Base-by-base conservation (phyloP, 257 asterid species). In the Plectranthus barbatus region DNA sequence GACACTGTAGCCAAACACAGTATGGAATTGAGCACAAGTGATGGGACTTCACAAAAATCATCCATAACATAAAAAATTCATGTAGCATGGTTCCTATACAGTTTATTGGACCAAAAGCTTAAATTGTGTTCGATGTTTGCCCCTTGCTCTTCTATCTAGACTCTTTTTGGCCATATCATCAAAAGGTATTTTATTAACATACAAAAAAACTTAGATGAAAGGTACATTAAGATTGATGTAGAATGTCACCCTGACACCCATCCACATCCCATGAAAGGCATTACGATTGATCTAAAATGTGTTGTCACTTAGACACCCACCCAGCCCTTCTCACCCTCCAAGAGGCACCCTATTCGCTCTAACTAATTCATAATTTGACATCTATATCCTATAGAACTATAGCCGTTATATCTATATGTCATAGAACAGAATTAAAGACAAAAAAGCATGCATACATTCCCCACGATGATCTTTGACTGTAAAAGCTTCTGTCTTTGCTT, bases 391-490 rank as follows among this genome's bases (percentile, higher is more conserved):
- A 11, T 41, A 19, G 39, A 20, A 23, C 12, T 23, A 48, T 7
- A 55, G 61, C 45, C 15, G 45, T 55, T 55, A 33, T 55, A 61
- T 26, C 19, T 46, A 54, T 4, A 24, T 26, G 50, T 20, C 52
- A 50, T 0, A 51, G 33, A 46, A 37, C 11, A 29, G 36, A 47
- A 45, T 33, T 48, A 50, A 46, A 67, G 37, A 44, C 23, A 14
- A 34, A 11, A 11, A 18, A 70, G 63, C n/a, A 52, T 20, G 23
- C 91, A 44, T 83, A 92, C 96, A 82, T 87, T 92, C 99, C 73
- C 98, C 96, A 69, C 98, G 77, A 66, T 89, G 99, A 76, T 92
- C 99, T 79, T 92, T 92, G 71, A 92, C 99, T 60, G 83, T 81
- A 66, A 92, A 92, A 63, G 99, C 96, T 72, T 92, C 99, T 0